phyloP scores from a whole-genome alignment of 768 basidiomycete genomes.

The Trametes punicea region DNA sequence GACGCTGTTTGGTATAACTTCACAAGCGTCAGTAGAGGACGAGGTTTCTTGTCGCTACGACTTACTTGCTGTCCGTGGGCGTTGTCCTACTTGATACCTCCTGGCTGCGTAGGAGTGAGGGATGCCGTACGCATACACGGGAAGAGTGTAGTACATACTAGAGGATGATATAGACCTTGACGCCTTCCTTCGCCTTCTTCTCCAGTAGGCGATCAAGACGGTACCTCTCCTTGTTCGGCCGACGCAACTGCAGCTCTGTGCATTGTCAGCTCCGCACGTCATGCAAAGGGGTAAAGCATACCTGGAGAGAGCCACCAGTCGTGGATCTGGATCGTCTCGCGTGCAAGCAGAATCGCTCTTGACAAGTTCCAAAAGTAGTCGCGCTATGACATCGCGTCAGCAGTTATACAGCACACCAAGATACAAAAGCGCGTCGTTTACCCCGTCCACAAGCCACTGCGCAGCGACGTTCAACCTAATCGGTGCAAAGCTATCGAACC shows the following conservation, averaged over 20 bases:
- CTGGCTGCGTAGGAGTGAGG: slow-evolving; percentile 47
- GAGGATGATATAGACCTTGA: slow-evolving; percentile 92
- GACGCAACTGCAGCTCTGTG: slow-evolving; percentile 78
- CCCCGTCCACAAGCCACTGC: slow-evolving; percentile 98
- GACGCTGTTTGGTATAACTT: slow-evolving; percentile 83
- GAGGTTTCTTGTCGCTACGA: background rate
- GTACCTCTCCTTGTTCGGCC: slow-evolving; percentile 82
- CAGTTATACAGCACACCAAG: background rate
- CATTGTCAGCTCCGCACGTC: background rate
- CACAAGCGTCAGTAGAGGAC: background rate
- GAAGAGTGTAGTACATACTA: slow-evolving; percentile 54
- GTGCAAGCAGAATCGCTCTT: slow-evolving; percentile 84
- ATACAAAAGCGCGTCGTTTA: slow-evolving; percentile 36
- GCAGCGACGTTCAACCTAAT: slow-evolving; percentile 90
- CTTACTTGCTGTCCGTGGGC: slow-evolving; percentile 88
- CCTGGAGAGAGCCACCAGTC: slow-evolving; percentile 98
- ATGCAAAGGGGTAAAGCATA: slow-evolving; percentile 28
- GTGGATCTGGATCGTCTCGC: slow-evolving; percentile 89
- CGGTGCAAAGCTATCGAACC: slow-evolving; percentile 95
- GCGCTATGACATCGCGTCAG: slow-evolving; percentile 46
- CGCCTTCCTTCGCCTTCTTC: slow-evolving; percentile 90
- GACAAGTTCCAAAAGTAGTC: slow-evolving; percentile 99
- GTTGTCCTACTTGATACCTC: slow-evolving; percentile 96
- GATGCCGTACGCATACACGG: background rate
- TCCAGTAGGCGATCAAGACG: slow-evolving; percentile 84